Conservation (phyloP, 108 stramenopile genomes). For the Epithemia pelagica region DNA sequence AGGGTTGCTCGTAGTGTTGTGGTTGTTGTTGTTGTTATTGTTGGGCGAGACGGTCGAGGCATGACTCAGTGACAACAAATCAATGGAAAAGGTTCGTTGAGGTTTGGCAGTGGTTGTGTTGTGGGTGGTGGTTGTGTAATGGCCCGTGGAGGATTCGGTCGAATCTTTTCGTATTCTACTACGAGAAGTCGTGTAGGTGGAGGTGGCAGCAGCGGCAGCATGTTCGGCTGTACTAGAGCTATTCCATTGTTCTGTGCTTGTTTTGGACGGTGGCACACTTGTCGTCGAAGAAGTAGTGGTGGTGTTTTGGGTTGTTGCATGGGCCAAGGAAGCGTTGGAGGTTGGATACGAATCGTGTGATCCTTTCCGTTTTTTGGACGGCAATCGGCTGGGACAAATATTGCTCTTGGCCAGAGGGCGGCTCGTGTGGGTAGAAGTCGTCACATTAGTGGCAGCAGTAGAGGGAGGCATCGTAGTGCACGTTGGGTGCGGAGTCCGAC, state of each 20-base stretch:
- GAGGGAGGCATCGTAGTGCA: too few species aligned
- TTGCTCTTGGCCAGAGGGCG: background rate
- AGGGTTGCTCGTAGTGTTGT: background rate
- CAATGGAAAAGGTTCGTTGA: background rate
- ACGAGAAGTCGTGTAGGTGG: background rate
- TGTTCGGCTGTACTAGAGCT: background rate
- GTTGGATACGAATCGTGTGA: conserved; percentile 18
- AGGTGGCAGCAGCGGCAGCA: background rate
- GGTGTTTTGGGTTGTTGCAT: background rate
- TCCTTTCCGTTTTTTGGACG: conserved; percentile 19
- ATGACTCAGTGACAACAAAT: background rate
- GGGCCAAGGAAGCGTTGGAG: background rate
- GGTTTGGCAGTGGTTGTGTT: background rate
- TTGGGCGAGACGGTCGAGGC: background rate
- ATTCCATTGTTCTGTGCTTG: background rate
- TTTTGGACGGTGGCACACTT: background rate
- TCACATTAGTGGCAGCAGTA: too few species aligned
- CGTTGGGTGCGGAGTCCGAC: too few species aligned
- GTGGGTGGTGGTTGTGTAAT: background rate
- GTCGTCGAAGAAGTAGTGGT: background rate
- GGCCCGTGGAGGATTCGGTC: background rate
- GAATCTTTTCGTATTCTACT: background rate
- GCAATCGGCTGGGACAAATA: conserved; percentile 6
- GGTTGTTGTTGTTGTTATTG: background rate
- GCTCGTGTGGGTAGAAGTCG: background rate